These are phyloP conservation scores for Cyberlindnera saturnus DNA, from an alignment of 805 yeast genomes.

Conservation along the genomic window DNA sequence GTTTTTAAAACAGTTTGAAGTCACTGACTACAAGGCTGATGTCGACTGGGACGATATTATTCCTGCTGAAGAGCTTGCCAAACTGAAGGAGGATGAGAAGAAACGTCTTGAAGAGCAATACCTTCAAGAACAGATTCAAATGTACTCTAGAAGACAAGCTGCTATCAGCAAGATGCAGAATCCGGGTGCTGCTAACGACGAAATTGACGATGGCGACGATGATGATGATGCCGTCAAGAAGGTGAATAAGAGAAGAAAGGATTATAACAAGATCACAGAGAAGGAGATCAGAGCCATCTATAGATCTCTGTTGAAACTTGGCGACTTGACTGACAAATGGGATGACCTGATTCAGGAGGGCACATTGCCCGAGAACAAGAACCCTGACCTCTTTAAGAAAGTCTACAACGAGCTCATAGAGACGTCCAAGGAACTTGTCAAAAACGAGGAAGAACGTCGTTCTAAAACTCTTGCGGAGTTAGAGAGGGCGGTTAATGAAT, in stretches of 20 bases:
- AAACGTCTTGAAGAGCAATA: slow-evolving; percentile 80
- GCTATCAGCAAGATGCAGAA: slow-evolving; percentile 58
- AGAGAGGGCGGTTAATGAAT: slow-evolving; percentile 54
- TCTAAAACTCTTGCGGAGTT: slow-evolving; percentile 46
- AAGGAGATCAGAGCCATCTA: slow-evolving; percentile 83
- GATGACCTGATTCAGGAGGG: slow-evolving; percentile 88
- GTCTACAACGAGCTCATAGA: slow-evolving; percentile 69
- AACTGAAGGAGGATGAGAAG: slow-evolving; percentile 87
- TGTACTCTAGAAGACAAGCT: slow-evolving; percentile 76
- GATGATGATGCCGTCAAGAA: slow-evolving; percentile 28
- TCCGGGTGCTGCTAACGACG: slow-evolving; percentile 36
- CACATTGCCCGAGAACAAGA: slow-evolving; percentile 75
- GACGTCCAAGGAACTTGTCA: slow-evolving; percentile 54
- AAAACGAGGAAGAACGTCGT: slow-evolving; percentile 62
- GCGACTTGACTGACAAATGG: slow-evolving; percentile 73
- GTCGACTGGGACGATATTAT: slow-evolving; percentile 99
- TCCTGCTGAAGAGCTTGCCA: slow-evolving; percentile 87
- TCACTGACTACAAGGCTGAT: slow-evolving; percentile 96
- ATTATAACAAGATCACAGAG: slow-evolving; percentile 60
- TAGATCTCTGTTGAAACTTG: slow-evolving; percentile 73
- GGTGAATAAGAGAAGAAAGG: slow-evolving; percentile 29
- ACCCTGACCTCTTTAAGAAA: slow-evolving; percentile 69
- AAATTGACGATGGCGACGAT: slow-evolving; percentile 35
- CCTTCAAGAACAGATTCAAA: slow-evolving; percentile 81
- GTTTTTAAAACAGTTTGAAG: slow-evolving; percentile 93